A percentile compares a stretch with the other conserved stretches of the same genome.
phyloP scores from a whole-genome alignment of 371 early-diverging fungal genomes.

The Lichtheimia ornata region DNA sequence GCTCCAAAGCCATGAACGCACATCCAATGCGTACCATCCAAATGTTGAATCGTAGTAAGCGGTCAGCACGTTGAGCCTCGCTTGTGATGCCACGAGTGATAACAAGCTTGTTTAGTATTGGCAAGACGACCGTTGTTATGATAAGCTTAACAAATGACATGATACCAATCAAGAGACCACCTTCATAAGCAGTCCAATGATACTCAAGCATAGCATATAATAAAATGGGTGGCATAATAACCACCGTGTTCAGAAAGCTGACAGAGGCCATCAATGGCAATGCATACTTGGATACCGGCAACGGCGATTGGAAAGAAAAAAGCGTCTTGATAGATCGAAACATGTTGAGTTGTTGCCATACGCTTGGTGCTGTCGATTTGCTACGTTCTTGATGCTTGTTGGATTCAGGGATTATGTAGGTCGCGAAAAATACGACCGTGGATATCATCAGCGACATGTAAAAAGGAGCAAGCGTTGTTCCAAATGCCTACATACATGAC shows the following conservation, averaged over 20 bases:
- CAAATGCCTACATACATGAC: conserved; percentile 20
- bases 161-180: conserved; percentile 37
- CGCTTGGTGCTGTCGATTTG: background rate
- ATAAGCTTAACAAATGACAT: conserved; percentile 21
- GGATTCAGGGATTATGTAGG: conserved; percentile 51
- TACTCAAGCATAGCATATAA: conserved; percentile 50
- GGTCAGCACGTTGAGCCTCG: background rate
- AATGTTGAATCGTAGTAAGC: conserved; percentile 32
- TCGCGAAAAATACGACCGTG: conserved; percentile 23
- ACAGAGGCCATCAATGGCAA: conserved; percentile 27
- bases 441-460: conserved; percentile 29
- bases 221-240: conserved; percentile 33
- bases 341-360: conserved; percentile 32
- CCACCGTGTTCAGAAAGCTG: conserved; percentile 26
- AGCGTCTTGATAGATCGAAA: conserved; percentile 37
- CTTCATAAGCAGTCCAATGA: conserved; percentile 49
- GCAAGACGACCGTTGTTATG: conserved; percentile 27
- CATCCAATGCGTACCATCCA: conserved; percentile 51
- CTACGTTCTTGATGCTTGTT: background rate
- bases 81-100: background rate
- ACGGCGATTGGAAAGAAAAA: conserved; percentile 9
- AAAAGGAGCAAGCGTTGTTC: conserved; percentile 28
- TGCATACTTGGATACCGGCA: conserved; percentile 15
- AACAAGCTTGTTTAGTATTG: conserved; percentile 28
- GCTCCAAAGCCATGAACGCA: conserved; percentile 28